Base-by-base conservation (phyloP, 2,329 filamentous ascomycete genomes). In the Nothomitra cinnamomea region DNA sequence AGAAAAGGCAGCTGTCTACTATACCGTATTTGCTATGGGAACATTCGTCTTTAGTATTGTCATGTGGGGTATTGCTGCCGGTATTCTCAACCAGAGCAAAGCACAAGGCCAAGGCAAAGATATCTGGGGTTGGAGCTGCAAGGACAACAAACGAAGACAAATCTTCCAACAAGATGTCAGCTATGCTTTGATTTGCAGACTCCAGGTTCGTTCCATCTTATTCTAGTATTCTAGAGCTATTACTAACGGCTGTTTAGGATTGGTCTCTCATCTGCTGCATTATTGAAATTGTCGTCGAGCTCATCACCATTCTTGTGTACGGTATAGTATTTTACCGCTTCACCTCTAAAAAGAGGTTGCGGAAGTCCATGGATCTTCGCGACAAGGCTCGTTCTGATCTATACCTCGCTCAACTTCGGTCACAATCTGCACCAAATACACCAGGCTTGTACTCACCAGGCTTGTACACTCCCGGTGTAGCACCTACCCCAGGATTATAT, bases 121-220 rank as follows among this genome's bases (percentile, higher is more conserved):
- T 67, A 79, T 98, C 68, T 98, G 92, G 92, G 89, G 90, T 56
- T 98, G 92, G 92, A 80, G 87, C n/a, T 98, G 92, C 67, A 83
- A 89, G 55, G 78, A 94, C 62, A 96, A 95, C 67, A 80, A 82
- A 59, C 82, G 90, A 57, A 72, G 82, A 54, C 70, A 87, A 51
- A 71, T 95, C 53, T 96, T 90, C 66, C 65, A 79, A 57, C 74
- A 89, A 54, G 82, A 92, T 62, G 78, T 98, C 61, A 76, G 92
- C 69, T 98, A 96, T 69, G 80, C 80, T 24, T 82, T 98, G 51
- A 77, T 96, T 60, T 98, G 92, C 73, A 84, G 90, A 62, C 79
- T 98, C 62, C 82, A 85, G 73, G 82, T 84, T 71, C 68, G 76
- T 61, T 48, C 24, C 52, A 35, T 25, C 36, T 53, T 2, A 19